Conservation (phyloP, 2,329 filamentous ascomycete genomes). For the Trichophyton schoenleinii region DNA sequence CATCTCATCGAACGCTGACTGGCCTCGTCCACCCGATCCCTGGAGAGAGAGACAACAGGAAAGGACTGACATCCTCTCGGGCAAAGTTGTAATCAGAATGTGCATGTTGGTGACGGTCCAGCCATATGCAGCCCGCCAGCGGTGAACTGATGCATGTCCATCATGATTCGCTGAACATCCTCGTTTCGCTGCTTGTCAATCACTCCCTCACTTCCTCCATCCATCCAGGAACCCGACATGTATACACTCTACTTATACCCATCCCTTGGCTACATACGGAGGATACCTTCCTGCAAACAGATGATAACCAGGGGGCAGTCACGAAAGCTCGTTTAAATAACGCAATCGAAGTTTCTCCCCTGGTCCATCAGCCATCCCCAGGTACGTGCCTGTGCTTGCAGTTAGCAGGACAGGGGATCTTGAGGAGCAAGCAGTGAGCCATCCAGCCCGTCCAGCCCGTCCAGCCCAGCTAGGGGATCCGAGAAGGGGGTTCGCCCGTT, state of each 20-base stretch:
- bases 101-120: neutral
- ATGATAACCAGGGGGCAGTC: too few species aligned
- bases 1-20: neutral
- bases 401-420: neutral
- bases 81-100: too few species aligned
- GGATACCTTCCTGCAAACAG: neutral
- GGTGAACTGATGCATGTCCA: neutral
- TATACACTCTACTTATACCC: too few species aligned
- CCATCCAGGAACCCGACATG: neutral
- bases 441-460: too few species aligned
- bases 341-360: neutral
- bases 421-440: neutral
- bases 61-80: too few species aligned
- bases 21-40: neutral
- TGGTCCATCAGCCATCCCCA: neutral
- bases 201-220: neutral
- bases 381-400: neutral
- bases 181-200: neutral
- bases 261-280: neutral
- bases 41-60: neutral
- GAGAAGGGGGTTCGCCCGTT: neutral
- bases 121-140: neutral
- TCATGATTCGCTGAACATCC: neutral
- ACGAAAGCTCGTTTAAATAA: neutral
- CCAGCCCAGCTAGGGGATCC: neutral